Evolutionary conservation across 805 yeast species (phyloP).

Genomic region (Lachancea mirantina): DNA sequence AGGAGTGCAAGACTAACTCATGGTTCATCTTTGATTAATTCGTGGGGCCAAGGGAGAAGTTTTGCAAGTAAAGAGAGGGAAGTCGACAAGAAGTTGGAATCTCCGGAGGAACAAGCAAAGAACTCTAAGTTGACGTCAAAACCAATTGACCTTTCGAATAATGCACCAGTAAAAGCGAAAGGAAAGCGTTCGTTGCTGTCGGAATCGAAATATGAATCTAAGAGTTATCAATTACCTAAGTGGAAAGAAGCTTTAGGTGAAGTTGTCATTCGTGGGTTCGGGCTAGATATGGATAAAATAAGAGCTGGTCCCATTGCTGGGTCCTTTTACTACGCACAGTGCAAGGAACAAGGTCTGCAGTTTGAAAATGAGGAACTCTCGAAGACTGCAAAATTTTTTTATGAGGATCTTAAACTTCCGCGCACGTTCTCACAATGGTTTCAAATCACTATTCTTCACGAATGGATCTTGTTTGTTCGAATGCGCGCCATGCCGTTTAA

Average conservation of each 20-base stretch:
- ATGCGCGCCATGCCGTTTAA: constrained; percentile 95
- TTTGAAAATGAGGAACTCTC: constrained; percentile 67
- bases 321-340: constrained; percentile 73
- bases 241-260: constrained; percentile 60
- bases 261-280: constrained; percentile 48
- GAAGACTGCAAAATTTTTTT: constrained; percentile 74
- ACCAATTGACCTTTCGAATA: constrained; percentile 19
- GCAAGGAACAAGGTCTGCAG: constrained; percentile 77
- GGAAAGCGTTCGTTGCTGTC: constrained; percentile 31
- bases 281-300: constrained; percentile 83
- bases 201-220: constrained; percentile 34
- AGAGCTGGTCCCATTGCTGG: constrained; percentile 96
- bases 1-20: no score
- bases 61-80: neutral
- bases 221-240: constrained; percentile 36
- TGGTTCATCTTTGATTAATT: no score
- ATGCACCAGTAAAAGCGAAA: constrained; percentile 31
- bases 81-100: constrained; percentile 10
- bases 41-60: no score
- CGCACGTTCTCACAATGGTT: constrained; percentile 93
- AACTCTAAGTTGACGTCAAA: constrained; percentile 18
- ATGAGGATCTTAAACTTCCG: constrained; percentile 75
- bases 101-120: constrained; percentile 24
- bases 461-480: constrained; percentile 89
- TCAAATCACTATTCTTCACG: constrained; percentile 82